Conservation (phyloP, 257 asterid species). For the Leonotis leonurus region DNA sequence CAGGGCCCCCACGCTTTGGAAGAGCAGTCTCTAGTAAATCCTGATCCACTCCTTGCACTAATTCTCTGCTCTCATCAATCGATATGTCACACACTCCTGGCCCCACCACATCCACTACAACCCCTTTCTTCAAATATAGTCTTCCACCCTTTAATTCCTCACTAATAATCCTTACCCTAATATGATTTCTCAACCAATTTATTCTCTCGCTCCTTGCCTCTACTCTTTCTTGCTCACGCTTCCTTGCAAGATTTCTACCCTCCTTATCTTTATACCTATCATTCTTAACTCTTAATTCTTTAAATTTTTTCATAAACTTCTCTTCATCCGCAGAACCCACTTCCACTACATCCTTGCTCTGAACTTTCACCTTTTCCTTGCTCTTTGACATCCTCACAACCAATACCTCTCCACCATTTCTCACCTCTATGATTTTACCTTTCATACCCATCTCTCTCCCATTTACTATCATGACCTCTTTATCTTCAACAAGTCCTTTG, state of each 20-base stretch:
- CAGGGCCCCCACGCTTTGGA: slow-evolving; percentile 57
- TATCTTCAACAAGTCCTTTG: slow-evolving; percentile 34
- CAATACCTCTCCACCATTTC: slow-evolving; percentile 35
- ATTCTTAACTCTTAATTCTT: slow-evolving; percentile 5
- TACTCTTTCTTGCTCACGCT: slow-evolving; percentile 20
- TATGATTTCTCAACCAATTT: slow-evolving; percentile 69
- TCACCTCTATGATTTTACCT: slow-evolving; percentile 54
- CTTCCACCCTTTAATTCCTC: slow-evolving; percentile 58
- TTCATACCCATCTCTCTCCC: slow-evolving; percentile 65
- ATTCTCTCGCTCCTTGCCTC: slow-evolving; percentile 20
- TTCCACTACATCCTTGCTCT: slow-evolving; percentile 44
- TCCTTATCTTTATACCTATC: slow-evolving; percentile 10
- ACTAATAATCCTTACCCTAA: slow-evolving; percentile 69
- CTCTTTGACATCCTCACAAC: slow-evolving; percentile 39
- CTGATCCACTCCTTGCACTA: slow-evolving; percentile 75
- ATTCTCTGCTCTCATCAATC: slow-evolving; percentile 64
- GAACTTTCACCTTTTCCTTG: slow-evolving; percentile 45
- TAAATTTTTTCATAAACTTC: slow-evolving; percentile 52
- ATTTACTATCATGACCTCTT: slow-evolving; percentile 55
- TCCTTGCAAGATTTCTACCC: slow-evolving; percentile 12
- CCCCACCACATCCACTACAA: slow-evolving; percentile 73
- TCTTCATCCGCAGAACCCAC: slow-evolving; percentile 67
- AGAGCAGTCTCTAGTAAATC: slow-evolving; percentile 45
- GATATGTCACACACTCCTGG: slow-evolving; percentile 59
- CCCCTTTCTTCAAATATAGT: slow-evolving; percentile 63